Evolutionary conservation across 208 protist genomes (phyloP).

Genomic region (Trypanosoma melophagium): DNA sequence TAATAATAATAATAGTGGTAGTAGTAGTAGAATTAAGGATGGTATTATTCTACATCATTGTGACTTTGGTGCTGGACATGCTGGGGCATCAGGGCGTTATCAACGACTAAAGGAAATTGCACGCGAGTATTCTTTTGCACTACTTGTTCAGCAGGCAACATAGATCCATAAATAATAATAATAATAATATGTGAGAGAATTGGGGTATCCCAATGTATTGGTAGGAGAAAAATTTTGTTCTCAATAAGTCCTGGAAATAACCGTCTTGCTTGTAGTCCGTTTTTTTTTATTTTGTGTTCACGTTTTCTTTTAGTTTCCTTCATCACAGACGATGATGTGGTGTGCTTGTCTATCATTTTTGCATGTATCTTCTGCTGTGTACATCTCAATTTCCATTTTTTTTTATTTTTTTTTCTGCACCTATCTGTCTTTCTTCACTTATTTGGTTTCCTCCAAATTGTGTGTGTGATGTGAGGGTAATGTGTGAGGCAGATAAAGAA

Average conservation of each 20-base stretch:
- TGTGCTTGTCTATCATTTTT: conserved; percentile 3
- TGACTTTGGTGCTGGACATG: conserved; percentile 54
- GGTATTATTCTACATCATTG: conserved; percentile 49
- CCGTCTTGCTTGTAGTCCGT: too few species aligned
- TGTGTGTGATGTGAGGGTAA: neutral
- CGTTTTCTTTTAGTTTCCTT: too few species aligned
- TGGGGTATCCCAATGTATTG: neutral
- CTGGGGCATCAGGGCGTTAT: conserved; percentile 61
- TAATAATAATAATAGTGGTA: too few species aligned
- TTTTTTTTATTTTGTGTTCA: too few species aligned
- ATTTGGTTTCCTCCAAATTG: neutral
- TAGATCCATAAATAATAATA: conserved; percentile 6
- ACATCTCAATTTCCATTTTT: neutral
- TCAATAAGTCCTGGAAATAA: too few species aligned
- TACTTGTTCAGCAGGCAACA: conserved; percentile 17
- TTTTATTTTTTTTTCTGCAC: conserved; percentile 12
- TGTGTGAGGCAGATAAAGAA: too few species aligned
- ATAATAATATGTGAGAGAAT: conserved; percentile 6
- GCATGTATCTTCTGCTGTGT: conserved; percentile 6
- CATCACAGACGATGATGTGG: too few species aligned
- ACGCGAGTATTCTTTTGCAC: conserved; percentile 64
- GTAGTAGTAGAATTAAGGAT: too few species aligned
- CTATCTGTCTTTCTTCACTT: too few species aligned
- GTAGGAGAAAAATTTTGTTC: too few species aligned
- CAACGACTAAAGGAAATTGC: conserved; percentile 58